These are phyloP conservation scores for Colletotrichum sp. DNA, from an alignment of 2,329 filamentous ascomycete species.

Conservation along the genomic window DNA sequence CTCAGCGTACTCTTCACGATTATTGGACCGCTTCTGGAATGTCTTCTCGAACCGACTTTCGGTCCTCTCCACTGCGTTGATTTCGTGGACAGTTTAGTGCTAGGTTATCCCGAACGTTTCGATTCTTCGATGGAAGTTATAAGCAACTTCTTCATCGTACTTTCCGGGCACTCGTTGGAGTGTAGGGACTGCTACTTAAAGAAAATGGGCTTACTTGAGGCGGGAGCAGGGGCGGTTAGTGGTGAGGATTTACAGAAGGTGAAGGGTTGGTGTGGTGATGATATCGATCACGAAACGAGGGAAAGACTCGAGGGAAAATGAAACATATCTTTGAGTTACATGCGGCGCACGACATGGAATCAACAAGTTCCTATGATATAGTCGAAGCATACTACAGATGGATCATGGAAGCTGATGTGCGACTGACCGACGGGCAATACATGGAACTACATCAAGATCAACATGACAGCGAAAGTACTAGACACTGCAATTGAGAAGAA, in stretches of 20 bases:
- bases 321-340: not conserved
- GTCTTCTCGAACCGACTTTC: not conserved
- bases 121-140: not conserved
- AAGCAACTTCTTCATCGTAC: not conserved
- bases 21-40: rapidly evolving
- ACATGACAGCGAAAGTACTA: not conserved
- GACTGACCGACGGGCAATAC: not conserved
- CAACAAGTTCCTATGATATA: not conserved
- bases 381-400: not conserved
- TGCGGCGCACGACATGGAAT: not conserved
- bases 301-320: not conserved
- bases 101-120: not conserved
- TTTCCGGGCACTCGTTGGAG: not conserved
- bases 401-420: not conserved
- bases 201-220: not conserved
- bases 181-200: not conserved
- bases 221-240: not conserved
- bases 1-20: not conserved
- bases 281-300: not conserved
- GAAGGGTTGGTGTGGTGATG: rapidly evolving
- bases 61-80: not conserved
- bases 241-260: rapidly evolving
- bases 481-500: not conserved
- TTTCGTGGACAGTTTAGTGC: rapidly evolving
- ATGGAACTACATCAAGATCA: not conserved